Evolutionary conservation across 495 filamentous ascomycete genomes (phyloP).

Genomic region (Amniculicola lignicola): DNA sequence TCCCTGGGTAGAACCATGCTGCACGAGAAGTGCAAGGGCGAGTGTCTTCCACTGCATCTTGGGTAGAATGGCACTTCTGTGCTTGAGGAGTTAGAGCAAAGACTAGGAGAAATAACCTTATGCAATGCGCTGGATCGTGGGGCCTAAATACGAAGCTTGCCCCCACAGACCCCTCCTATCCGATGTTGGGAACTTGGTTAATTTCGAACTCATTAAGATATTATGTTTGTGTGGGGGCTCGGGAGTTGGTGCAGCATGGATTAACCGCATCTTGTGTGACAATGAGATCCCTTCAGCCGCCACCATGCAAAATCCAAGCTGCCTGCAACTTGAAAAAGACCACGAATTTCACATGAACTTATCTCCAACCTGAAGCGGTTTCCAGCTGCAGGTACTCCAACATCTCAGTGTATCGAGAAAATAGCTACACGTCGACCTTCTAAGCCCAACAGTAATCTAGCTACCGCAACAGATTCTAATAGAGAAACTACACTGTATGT

Average conservation of each 20-base stretch:
- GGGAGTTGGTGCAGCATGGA: conserved; percentile 8
- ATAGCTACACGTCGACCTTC: no score
- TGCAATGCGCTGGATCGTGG: conserved; percentile 3
- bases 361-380: no score
- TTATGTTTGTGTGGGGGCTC: conserved; percentile 8
- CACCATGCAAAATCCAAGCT: no score
- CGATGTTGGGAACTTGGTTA: conserved; percentile 1
- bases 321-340: no score
- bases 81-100: background rate
- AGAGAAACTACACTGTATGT: no score
- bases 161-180: background rate
- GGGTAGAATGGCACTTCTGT: background rate
- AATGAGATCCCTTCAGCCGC: background rate
- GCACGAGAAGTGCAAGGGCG: conserved; percentile 12
- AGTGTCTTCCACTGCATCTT: conserved; percentile 23
- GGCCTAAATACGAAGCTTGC: conserved; percentile 9
- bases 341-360: no score
- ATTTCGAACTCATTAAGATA: conserved; percentile 10
- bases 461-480: no score
- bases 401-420: no score
- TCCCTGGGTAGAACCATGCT: conserved; percentile 10
- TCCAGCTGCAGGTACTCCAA: no score
- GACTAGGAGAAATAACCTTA: background rate
- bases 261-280: conserved; percentile 8
- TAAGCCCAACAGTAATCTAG: no score